Percentiles rank a stretch among this genome's conserved stretches.
Conservation (phyloP, 345 rosid genomes). For the Euclidium syriacum region DNA sequence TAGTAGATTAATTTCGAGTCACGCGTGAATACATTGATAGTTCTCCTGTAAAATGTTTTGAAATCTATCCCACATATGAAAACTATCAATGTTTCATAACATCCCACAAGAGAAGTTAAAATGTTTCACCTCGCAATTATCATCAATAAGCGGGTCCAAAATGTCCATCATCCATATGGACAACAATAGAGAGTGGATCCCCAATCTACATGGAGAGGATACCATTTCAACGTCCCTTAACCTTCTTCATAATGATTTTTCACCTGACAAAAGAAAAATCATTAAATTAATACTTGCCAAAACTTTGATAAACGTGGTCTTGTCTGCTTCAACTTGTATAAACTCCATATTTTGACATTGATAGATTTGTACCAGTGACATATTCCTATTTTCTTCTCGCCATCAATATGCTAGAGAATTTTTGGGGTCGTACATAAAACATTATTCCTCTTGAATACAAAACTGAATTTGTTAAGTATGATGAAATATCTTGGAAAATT, state of each 20-base stretch:
- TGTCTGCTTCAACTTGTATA: conserved; percentile 6
- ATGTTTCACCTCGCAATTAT: too few relatives aligned
- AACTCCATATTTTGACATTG: neutral
- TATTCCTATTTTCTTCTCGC: neutral
- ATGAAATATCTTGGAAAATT: too few relatives aligned
- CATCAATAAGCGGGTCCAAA: neutral
- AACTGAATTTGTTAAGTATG: too few relatives aligned
- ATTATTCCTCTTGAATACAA: too few relatives aligned
- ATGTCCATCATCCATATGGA: neutral
- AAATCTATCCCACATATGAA: too few relatives aligned
- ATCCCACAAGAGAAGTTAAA: too few relatives aligned
- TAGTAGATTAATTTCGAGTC: too few relatives aligned
- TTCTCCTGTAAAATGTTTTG: too few relatives aligned
- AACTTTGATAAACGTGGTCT: neutral
- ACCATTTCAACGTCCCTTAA: neutral
- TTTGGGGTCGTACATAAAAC: too few relatives aligned
- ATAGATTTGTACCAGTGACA: neutral
- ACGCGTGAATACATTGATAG: too few relatives aligned
- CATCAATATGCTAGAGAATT: too few relatives aligned
- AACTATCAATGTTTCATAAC: too few relatives aligned
- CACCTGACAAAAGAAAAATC: neutral
- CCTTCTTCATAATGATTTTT: neutral
- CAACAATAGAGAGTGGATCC: neutral
- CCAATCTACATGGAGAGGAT: neutral
- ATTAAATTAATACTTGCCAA: neutral